These are phyloP conservation scores for Aspergillus kassunensis DNA, from an alignment of 495 filamentous ascomycete genomes.

Conservation along the genomic window DNA sequence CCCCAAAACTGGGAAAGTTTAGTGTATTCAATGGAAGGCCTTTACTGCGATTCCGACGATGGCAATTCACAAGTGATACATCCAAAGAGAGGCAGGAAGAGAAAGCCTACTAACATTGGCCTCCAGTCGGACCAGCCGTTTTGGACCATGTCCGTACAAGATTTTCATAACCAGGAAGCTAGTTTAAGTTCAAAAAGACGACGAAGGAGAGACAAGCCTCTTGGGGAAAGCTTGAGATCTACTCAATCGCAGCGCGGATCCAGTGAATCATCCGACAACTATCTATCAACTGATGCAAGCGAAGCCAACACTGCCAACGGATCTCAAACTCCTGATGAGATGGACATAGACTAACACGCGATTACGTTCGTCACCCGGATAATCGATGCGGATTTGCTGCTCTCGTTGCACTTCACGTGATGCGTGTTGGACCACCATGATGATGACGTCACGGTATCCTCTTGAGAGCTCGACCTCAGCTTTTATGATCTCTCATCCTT, in stretches of 20 bases:
- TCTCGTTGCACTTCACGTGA: not conserved
- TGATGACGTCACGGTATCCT: slow-evolving; percentile 26
- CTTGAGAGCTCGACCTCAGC: not conserved
- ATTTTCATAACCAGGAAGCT: slow-evolving; percentile 10
- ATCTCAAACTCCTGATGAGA: slow-evolving; percentile 9
- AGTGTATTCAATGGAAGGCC: slow-evolving; percentile 27
- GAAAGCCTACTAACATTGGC: slow-evolving; percentile 29
- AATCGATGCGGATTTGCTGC: not conserved
- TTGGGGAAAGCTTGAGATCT: slow-evolving; percentile 6
- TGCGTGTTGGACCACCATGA: not conserved
- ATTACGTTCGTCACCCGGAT: not conserved
- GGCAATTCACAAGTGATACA: not conserved
- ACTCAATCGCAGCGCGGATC: slow-evolving; percentile 9
- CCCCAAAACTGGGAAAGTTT: slow-evolving; percentile 31
- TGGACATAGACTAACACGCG: slow-evolving; percentile 19
- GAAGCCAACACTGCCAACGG: not conserved
- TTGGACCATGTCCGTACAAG: not conserved
- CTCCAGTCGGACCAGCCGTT: not conserved
- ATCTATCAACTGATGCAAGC: slow-evolving; percentile 16
- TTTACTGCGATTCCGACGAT: slow-evolving; percentile 24
- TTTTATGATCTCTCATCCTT: not conserved
- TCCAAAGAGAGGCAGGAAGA: slow-evolving; percentile 33
- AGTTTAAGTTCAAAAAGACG: slow-evolving; percentile 26
- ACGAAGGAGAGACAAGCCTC: slow-evolving; percentile 20
- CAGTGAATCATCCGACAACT: slow-evolving; percentile 17